A percentile compares a stretch with the other conserved stretches of the same genome.
phyloP scores from a whole-genome alignment of 2,329 filamentous ascomycete genomes.

The Colletotrichum endophyticum region DNA sequence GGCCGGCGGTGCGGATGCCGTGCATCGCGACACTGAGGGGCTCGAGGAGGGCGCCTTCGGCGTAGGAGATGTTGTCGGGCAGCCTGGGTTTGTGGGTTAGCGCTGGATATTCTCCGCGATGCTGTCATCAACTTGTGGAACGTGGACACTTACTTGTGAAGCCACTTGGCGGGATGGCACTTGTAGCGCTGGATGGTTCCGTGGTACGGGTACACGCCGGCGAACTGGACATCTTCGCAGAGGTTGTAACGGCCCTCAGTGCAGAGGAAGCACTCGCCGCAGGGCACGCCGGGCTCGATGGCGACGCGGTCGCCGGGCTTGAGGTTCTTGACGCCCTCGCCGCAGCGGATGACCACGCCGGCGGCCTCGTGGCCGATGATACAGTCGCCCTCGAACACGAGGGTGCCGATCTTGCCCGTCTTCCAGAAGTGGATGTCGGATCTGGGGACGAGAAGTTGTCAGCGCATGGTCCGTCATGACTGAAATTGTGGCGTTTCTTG shows the following conservation, averaged over 20 bases:
- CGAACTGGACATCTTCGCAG: slow-evolving; percentile 65
- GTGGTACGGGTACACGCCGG: slow-evolving; percentile 64
- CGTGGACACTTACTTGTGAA: slow-evolving; percentile 47
- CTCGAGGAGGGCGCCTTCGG: slow-evolving; percentile 67
- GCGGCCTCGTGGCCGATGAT: slow-evolving; percentile 71
- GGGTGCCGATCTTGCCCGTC: slow-evolving; percentile 64
- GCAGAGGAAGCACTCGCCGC: slow-evolving; percentile 64
- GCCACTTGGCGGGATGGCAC: slow-evolving; percentile 64
- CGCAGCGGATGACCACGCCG: slow-evolving; percentile 62
- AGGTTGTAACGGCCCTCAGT: slow-evolving; percentile 66
- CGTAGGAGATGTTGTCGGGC: slow-evolving; percentile 60
- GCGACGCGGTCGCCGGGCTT: slow-evolving; percentile 68
- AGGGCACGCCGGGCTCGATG: slow-evolving; percentile 70
- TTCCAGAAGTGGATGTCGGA: slow-evolving; percentile 76
- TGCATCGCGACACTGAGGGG: slow-evolving; percentile 68
- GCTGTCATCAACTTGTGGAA: not conserved
- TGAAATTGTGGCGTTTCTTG: not conserved
- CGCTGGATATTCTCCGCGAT: not conserved
- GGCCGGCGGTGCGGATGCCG: slow-evolving; percentile 57
- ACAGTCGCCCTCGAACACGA: slow-evolving; percentile 67
- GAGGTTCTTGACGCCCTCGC: slow-evolving; percentile 57
- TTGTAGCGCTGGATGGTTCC: slow-evolving; percentile 68
- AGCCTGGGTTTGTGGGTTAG: slow-evolving; percentile 37
- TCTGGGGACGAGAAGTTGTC: slow-evolving; percentile 30
- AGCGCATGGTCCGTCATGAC: not conserved